Conservation (phyloP, 2,329 filamentous ascomycete genomes). For the Diplodia mutila region DNA sequence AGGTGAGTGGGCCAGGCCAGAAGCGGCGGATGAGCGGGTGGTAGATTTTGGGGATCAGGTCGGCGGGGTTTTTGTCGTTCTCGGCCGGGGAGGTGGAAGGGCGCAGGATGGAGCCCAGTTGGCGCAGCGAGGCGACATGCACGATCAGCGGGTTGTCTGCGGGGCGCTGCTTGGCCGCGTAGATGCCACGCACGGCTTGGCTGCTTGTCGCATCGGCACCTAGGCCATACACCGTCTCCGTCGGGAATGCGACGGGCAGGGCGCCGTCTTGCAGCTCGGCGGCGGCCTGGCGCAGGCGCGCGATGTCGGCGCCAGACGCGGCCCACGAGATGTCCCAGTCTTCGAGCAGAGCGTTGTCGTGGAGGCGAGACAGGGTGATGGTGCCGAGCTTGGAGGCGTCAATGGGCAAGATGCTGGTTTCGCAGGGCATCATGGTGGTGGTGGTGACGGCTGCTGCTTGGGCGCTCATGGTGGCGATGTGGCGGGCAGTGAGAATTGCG, state of each 20-base stretch:
- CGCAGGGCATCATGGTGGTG: slow-evolving; percentile 17
- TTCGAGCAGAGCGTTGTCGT: slow-evolving; percentile 36
- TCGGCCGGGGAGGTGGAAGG: neutral
- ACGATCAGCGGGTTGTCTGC: slow-evolving; percentile 96
- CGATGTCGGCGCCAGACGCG: slow-evolving; percentile 48
- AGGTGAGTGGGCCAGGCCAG: slow-evolving; percentile 94
- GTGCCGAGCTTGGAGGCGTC: slow-evolving; percentile 46
- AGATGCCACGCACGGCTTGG: slow-evolving; percentile 86
- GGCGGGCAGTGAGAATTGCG: neutral
- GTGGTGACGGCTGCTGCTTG: neutral
- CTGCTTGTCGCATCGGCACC: slow-evolving; percentile 94
- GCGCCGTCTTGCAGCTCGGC: slow-evolving; percentile 66
- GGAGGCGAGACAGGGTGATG: slow-evolving; percentile 34
- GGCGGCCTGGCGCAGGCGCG: slow-evolving; percentile 67
- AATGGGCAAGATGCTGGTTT: slow-evolving; percentile 47
- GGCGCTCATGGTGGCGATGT: slow-evolving; percentile 8
- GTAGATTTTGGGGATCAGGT: slow-evolving; percentile 74
- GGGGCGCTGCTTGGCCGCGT: slow-evolving; percentile 84
- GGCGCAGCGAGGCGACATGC: slow-evolving; percentile 79
- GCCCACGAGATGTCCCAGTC: slow-evolving; percentile 39
- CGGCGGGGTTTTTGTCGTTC: slow-evolving; percentile 28
- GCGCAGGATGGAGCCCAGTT: slow-evolving; percentile 67
- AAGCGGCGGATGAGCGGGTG: slow-evolving; percentile 75
- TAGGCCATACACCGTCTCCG: slow-evolving; percentile 95
- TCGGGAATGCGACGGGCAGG: slow-evolving; percentile 89